Base-by-base conservation (phyloP, 139 green algal species). In the Chlamydomonas sp. region DNA sequence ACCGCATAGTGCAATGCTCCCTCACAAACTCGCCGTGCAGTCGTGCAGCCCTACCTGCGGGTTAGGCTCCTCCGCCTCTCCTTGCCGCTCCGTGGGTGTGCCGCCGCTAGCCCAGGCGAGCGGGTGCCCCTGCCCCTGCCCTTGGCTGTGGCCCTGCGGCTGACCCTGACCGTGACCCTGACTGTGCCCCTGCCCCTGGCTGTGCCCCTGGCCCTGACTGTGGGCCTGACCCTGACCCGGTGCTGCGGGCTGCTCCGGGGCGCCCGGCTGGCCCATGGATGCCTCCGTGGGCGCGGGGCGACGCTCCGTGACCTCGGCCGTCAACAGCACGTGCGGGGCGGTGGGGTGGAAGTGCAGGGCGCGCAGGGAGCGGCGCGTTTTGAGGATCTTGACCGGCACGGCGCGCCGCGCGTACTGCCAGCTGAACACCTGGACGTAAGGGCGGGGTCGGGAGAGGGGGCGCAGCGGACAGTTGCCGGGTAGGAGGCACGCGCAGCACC, bases 261-360 rank as follows among this genome's bases (percentile, higher is more conserved):
- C 20, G 20, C 57, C 14, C 58, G 18, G 15, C 80, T 3, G 57
- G 61, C 16, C 57, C 64, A 58, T 67, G 67, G 49, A 7, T 12
- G 57, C 74, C 15, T 5, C 31, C 57, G 59, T 16, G 62, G 4
- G 6, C 3, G 12, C 59, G 5, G 77, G 15, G 15, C 75, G 63
- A 2, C 79, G 85, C 83, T 94, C 93, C 78, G 91, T 86, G 20
- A 98, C 96, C 90, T 99, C 97, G 1, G 97, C 97, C 1, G 96
- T 97, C 20, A 99, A 90, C 49, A 99, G 83, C 10, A 98, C 74
- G 8, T 94, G 94, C 2, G 89, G 83, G 12, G 96, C 96, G 18
- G 93, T 89, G 9, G 97, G 97, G 90, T 98, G 97, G 87, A 99
- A 99, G 90, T 98, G 96, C 61, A 98, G 93, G 12, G 97, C 97